phyloP scores from a whole-genome alignment of 2,329 filamentous ascomycete genomes.

The Fusarium musae region DNA sequence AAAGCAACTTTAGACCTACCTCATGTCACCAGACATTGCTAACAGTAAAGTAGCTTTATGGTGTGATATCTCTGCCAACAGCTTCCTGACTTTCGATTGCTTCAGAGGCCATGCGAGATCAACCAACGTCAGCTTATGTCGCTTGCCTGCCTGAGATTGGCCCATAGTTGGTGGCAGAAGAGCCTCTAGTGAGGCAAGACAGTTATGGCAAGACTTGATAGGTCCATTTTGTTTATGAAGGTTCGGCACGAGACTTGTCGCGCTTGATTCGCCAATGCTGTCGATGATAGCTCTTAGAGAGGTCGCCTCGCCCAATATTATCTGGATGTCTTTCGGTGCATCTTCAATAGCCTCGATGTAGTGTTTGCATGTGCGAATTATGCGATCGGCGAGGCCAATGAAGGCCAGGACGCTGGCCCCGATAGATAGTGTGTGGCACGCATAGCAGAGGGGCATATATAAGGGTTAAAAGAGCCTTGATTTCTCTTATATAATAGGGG shows the following conservation, averaged over 20 bases:
- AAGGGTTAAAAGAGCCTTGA: too few relatives aligned
- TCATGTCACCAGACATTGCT: background rate
- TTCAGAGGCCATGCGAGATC: background rate
- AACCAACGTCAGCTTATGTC: background rate
- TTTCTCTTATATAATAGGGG: too few relatives aligned
- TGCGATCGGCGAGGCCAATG: background rate
- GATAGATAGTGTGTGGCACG: background rate
- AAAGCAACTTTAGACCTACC: fast-evolving
- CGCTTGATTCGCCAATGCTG: background rate
- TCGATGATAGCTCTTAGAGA: background rate
- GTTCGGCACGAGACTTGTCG: fast-evolving
- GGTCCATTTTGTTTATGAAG: background rate
- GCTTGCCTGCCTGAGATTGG: background rate
- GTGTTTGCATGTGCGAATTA: background rate
- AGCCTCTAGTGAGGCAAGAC: background rate
- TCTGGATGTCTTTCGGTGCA: background rate
- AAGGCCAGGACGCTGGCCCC: background rate
- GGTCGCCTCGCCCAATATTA: background rate
- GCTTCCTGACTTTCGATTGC: background rate
- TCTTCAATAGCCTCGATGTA: background rate
- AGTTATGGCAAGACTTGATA: background rate
- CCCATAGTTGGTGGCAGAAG: background rate
- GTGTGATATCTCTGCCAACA: background rate
- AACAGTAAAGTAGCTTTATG: background rate
- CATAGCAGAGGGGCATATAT: too few relatives aligned